phyloP scores from a whole-genome alignment of 306 rosid genomes.

The Nissolia schottii region DNA sequence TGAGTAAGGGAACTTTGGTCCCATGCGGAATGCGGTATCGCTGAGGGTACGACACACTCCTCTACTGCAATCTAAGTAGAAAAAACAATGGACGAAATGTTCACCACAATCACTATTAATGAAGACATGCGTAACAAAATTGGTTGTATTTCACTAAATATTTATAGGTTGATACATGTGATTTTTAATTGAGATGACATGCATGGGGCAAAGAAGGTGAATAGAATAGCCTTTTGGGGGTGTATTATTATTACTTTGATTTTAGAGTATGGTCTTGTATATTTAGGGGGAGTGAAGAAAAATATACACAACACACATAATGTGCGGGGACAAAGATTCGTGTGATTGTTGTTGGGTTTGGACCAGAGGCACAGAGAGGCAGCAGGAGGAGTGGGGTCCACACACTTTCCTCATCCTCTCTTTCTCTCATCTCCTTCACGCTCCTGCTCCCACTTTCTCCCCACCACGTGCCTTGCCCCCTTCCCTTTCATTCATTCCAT shows the following conservation, averaged over 20 bases:
- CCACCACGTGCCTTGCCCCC: background rate
- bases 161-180: too few species aligned
- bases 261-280: too few species aligned
- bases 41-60: background rate
- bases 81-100: background rate
- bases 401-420: background rate
- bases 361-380: background rate
- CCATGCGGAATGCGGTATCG: background rate
- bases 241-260: too few species aligned
- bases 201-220: too few species aligned
- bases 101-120: too few species aligned
- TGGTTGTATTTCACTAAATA: too few species aligned
- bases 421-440: too few species aligned
- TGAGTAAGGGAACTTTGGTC: background rate
- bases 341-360: background rate
- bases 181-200: too few species aligned
- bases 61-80: background rate
- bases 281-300: background rate
- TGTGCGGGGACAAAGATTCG: background rate
- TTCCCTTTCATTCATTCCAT: background rate
- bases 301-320: too few species aligned
- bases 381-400: background rate
- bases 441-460: background rate
- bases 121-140: too few species aligned
- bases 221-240: too few species aligned